Evolutionary conservation across 2,329 filamentous ascomycete species (phyloP), one percentile per base, ranked within the genome.

Genomic region (Cryphonectria parasitica): DNA sequence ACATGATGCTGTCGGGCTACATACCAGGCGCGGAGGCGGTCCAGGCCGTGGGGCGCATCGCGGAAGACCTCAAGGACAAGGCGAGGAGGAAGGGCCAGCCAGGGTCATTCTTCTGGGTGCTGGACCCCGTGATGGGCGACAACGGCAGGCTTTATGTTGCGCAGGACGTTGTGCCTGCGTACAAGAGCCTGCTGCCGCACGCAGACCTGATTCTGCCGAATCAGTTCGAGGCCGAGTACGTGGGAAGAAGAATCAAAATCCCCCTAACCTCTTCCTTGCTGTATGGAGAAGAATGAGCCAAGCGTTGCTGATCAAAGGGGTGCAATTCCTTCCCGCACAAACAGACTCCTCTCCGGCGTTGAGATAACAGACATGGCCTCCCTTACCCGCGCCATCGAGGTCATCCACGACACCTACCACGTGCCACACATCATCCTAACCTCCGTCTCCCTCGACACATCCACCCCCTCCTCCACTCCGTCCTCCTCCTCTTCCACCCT

Each of bases 61-160:
- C 89, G 17, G 86, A 90, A 74, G 94, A 97, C 76, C 86, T 98
- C 72, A 92, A 91, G 78, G 83, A 87, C 67, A 91, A 90, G 76
- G 86, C 88, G 1, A 83, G 83, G 49, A 83, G 82, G 19, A 86
- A 85, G 43, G 60, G 64, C 7, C 74, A 74, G 43, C 90, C 92
- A 0, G 92, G 94, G 0, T 89, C 87, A 62, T 97, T 98, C 83
- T 98, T 98, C 82, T 98, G 95, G 95, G 93, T 97, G 2, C 87
- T 99, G 36, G 96, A 99, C 79, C 96, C 97, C 0, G 96, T 99
- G 64, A 99, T 99, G 96, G 96, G 96, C 41, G 96, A 99, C 79
- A 94, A 98, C 77, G 96, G 94, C 65, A 89, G 88, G 75, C 85
- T 99, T 17, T 99, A 99, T 78, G 95, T 99, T 10, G 92, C 91